These are phyloP conservation scores for Corymbia maculata DNA, from an alignment of 345 rosid genomes.

Conservation along the genomic window DNA sequence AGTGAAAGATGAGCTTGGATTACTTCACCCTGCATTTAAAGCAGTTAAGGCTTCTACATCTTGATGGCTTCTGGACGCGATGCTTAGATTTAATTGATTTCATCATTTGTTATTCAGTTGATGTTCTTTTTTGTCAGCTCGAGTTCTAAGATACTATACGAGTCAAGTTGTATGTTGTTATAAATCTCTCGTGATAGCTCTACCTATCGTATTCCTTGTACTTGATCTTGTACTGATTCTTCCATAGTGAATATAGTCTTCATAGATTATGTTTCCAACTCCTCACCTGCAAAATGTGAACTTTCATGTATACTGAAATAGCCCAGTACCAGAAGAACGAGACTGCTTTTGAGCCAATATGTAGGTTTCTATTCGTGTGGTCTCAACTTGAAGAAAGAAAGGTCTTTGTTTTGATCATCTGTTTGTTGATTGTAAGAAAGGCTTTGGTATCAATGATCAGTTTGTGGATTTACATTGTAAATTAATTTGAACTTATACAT, in stretches of 20 bases:
- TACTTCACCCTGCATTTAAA: slow-evolving; percentile 29
- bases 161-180: background rate
- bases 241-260: background rate
- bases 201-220: background rate
- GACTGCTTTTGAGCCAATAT: background rate
- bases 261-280: background rate
- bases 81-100: background rate
- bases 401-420: background rate
- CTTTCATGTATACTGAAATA: background rate
- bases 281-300: background rate
- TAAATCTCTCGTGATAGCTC: background rate
- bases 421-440: background rate
- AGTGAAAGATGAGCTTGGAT: slow-evolving; percentile 28
- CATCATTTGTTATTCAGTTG: background rate
- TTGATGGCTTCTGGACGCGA: background rate
- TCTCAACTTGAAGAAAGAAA: background rate
- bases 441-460: background rate
- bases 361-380: background rate
- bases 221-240: background rate
- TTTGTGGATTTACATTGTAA: background rate
- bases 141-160: background rate
- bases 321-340: background rate
- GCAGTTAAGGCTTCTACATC: slow-evolving; percentile 16
- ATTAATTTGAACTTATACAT: too few species aligned
- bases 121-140: background rate